Evolutionary conservation across 441 rosid genomes (phyloP).

Genomic region (Kokia cookei): DNA sequence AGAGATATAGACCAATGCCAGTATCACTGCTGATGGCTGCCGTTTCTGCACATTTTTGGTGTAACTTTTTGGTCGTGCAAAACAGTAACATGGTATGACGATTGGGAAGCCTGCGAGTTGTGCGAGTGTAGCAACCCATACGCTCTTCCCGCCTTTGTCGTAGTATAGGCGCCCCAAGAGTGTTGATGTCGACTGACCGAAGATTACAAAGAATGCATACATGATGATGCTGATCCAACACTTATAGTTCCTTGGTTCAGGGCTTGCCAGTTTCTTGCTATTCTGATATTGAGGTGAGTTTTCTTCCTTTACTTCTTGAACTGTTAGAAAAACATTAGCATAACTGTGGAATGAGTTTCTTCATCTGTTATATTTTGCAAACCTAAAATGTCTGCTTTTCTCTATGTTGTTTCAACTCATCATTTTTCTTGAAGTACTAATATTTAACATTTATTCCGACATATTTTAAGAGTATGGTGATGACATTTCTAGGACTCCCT

Average conservation of each 20-base stretch:
- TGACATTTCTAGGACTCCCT: no score
- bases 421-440: no score
- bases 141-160: constrained; percentile 26
- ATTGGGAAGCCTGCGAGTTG: constrained; percentile 43
- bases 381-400: neutral
- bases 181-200: neutral
- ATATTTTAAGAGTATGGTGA: no score
- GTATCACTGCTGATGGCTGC: neutral
- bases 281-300: neutral
- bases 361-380: neutral
- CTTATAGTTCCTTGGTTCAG: neutral
- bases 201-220: neutral
- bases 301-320: neutral
- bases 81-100: constrained; percentile 25
- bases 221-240: neutral
- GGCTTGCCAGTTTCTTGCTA: neutral
- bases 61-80: neutral
- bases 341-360: neutral
- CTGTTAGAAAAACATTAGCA: neutral
- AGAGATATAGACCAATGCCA: constrained; percentile 15
- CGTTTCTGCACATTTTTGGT: neutral
- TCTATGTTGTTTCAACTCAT: neutral
- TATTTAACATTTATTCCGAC: no score
- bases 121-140: constrained; percentile 35
- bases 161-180: constrained; percentile 25